These are phyloP conservation scores for Selenicereus undatus DNA, from an alignment of 148 eudicot genomes.

Conservation along the genomic window DNA sequence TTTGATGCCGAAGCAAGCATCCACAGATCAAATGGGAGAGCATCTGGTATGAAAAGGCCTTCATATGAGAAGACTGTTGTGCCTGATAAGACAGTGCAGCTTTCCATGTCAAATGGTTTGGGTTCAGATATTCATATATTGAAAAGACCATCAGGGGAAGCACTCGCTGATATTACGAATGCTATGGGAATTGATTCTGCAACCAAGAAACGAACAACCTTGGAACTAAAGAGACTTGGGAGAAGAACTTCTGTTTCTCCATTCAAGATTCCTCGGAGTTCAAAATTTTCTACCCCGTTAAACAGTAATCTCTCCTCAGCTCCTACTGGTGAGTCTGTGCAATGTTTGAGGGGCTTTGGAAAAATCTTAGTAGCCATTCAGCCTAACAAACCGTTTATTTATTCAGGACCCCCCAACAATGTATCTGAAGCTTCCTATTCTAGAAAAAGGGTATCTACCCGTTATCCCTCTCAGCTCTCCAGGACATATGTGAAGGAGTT, in stretches of 20 bases:
- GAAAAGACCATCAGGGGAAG: constrained; percentile 35
- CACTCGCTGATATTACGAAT: constrained; percentile 62
- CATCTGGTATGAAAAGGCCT: constrained; percentile 24
- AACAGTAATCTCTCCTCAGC: constrained; percentile 28
- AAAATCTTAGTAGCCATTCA: background rate
- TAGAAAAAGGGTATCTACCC: constrained; percentile 50
- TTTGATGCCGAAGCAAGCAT: constrained; percentile 59
- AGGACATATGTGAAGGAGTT: constrained; percentile 63
- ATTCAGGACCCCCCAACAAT: constrained; percentile 39
- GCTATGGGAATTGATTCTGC: constrained; percentile 18
- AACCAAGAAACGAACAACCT: constrained; percentile 30
- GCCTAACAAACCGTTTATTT: constrained; percentile 12
- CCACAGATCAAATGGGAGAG: constrained; percentile 25
- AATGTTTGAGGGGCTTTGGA: background rate
- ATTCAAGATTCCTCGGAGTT: constrained; percentile 82
- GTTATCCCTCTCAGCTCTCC: constrained; percentile 52
- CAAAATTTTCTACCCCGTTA: constrained; percentile 63
- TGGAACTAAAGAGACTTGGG: constrained; percentile 44
- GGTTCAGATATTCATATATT: constrained; percentile 27
- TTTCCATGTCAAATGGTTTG: constrained; percentile 22
- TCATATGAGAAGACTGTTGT: constrained; percentile 21
- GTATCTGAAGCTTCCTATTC: constrained; percentile 38
- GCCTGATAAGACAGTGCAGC: constrained; percentile 7
- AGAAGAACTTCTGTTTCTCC: constrained; percentile 52
- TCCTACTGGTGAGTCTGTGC: constrained; percentile 45